Percentiles rank a stretch among this genome's conserved stretches.
Conservation (phyloP, 345 rosid genomes). For the Fremontodendron californicum region DNA sequence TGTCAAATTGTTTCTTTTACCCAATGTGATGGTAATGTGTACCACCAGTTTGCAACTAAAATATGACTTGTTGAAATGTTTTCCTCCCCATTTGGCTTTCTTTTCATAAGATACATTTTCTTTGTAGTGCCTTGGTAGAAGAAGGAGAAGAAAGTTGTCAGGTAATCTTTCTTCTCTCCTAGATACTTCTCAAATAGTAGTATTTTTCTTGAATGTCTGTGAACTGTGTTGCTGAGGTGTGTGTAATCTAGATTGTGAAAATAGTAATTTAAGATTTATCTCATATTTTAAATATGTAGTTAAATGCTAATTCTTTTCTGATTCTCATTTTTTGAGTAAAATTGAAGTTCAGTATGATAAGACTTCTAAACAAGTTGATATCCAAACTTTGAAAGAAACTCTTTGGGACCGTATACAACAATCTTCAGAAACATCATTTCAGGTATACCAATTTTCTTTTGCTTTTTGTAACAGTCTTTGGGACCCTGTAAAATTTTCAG, state of each 20-base stretch:
- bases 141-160: slow-evolving; percentile 48
- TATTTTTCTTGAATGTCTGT: neutral
- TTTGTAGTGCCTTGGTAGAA: slow-evolving; percentile 80
- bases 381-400: slow-evolving; percentile 76
- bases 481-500: too few species aligned
- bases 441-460: slow-evolving; percentile 4
- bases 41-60: neutral
- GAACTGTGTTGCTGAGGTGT: too few species aligned
- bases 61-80: neutral
- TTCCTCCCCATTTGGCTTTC: neutral
- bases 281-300: neutral
- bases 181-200: neutral
- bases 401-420: slow-evolving; percentile 71
- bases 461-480: slow-evolving; percentile 5
- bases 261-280: neutral
- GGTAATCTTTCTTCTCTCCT: slow-evolving; percentile 38
- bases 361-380: slow-evolving; percentile 91
- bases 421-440: slow-evolving; percentile 39
- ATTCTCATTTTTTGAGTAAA: slow-evolving; percentile 38
- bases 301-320: neutral
- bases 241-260: too few species aligned
- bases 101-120: slow-evolving; percentile 28
- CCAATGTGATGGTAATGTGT: slow-evolving; percentile 64
- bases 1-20: slow-evolving; percentile 81
- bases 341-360: slow-evolving; percentile 81